Base-by-base conservation (phyloP, 805 yeast genomes). In the Osmozyma mogii region DNA sequence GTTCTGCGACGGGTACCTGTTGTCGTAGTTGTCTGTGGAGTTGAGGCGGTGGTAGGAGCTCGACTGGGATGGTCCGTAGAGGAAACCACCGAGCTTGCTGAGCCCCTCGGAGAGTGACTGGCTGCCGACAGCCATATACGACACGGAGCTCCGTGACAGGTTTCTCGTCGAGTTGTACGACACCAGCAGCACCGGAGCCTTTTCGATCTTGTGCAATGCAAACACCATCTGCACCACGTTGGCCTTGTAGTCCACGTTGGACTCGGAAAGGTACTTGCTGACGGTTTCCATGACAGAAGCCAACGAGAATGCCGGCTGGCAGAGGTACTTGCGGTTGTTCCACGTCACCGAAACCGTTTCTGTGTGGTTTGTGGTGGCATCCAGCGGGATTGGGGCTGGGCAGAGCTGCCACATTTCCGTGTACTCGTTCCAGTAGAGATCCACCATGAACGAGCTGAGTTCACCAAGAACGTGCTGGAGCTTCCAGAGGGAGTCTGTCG, bases 341-440 rank as follows among this genome's bases (percentile, higher is more conserved):
- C 68, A 62, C 4, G 25, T 9, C 5, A 58, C 29, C 0, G 30
- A 17, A 3, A 31, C 36, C 4, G 35, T 23, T 3, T 32, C 28
- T n/a, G 31, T 32, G 5, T 41, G 9, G 26, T 40, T 34, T 7
- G 10, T 15, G 2, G 49, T 37, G 12, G 35, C 24, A 32, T 64
- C 56, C 2, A 36, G 24, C 5, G 61, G 56, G 14, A 57, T 51
- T 2, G 65, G 61, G 1, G 61, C 62, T 1, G 80, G 80, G 39
- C 80, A 74, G 14, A 73, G 47, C 45, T 71, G 78, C 78, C 78
- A 72, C 25, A 33, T 38, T 8, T 37, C 27, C 3, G 61, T 52
- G 24, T 53, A 41, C 28, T 68, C 71, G 42, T 70, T 72, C 63
- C 73, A 70, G 47, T 75, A 77, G 16, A 78, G 31, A 43, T 80